Evolutionary conservation across 2,329 filamentous ascomycete genomes (phyloP), one percentile per base, ranked within the genome.

Genomic region (Penicillium sp.): DNA sequence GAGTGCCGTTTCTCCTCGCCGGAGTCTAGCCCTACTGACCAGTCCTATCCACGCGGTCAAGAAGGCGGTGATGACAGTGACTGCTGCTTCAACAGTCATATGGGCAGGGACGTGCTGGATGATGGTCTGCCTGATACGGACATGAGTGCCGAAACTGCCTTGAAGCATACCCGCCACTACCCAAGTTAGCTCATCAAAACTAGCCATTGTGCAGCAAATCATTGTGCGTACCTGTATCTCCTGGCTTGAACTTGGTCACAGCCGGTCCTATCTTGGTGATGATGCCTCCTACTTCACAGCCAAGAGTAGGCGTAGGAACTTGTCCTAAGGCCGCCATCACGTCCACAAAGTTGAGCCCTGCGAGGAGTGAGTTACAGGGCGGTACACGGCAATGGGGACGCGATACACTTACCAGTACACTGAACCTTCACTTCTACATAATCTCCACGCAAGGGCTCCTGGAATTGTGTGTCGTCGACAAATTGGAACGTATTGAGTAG

Each of bases 311-410:
- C 33, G 39, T 35, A 36, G 33, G 27, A 19, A 51, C 49, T 24
- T 37, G 35, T 13, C 49, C 49, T 35, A 51, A 37, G 33, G 49
- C 31, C n/a, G 49, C 49, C 49, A 51, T 51, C n/a, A 51, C 36
- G 49, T 51, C 49, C 24, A 24, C 24, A 35, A 51, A 51, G 49
- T 51, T 51, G 31, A 51, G 33, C 36, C 49, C 37, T 40, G 37
- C n/a, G 37, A 24, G 24, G 24, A 24, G 24, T 24, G 24, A 24
- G 24, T 24, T 24, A 24, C 24, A 24, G 24, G 24, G 24, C 24
- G 6, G 24, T 24, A 24, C 24, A 24, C 24, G 24, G 24, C 24
- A 24, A 24, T 24, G 24, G 24, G 24, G 24, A 24, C 24, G 3
- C 24, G 24, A 24, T 24, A 24, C 24, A 24, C 24, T 24, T 24